A percentile compares a stretch with the other conserved stretches of the same genome.
Conservation (phyloP, 805 yeast species). For the Ogataea ganodermae region DNA sequence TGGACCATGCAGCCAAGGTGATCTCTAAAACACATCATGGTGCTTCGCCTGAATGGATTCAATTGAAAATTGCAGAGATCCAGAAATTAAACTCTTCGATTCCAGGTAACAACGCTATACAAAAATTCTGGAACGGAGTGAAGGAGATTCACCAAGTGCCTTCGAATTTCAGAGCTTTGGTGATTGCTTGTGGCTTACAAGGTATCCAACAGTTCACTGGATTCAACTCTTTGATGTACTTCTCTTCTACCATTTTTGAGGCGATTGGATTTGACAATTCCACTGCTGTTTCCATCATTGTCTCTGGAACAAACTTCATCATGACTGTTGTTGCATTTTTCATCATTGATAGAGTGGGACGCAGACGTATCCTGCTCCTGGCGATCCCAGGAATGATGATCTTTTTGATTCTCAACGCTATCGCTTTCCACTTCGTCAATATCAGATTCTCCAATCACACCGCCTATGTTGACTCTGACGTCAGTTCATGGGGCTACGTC, state of each 20-base stretch:
- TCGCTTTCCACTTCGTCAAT: constrained; percentile 87
- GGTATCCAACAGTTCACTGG: constrained; percentile 97
- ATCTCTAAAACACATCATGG: constrained; percentile 61
- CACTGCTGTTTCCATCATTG: constrained; percentile 91
- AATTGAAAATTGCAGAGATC: constrained; percentile 69
- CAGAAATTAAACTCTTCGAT: constrained; percentile 46
- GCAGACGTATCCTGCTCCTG: constrained; percentile 74
- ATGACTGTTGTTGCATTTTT: constrained; percentile 85
- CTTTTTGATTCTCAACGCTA: constrained; percentile 76
- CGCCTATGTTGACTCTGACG: constrained; percentile 45
- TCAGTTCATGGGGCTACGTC: constrained; percentile 84
- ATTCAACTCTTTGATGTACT: constrained; percentile 94
- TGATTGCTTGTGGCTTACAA: constrained; percentile 90
- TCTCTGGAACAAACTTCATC: constrained; percentile 92
- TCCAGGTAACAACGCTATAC: constrained; percentile 48
- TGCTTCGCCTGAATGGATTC: constrained; percentile 64
- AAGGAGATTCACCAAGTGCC: constrained; percentile 65
- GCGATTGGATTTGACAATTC: constrained; percentile 86
- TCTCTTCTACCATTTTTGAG: constrained; percentile 88
- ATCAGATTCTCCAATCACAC: constrained; percentile 55
- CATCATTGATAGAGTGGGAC: constrained; percentile 84
- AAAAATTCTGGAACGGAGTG: constrained; percentile 60
- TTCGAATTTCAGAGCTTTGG: constrained; percentile 84
- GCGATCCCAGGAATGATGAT: constrained; percentile 86
- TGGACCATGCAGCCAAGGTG: constrained; percentile 67